Percentiles rank a stretch among this genome's conserved stretches.
Conservation (phyloP, 2,329 filamentous ascomycete genomes). For the Aspergillus fumigatiaffinis region DNA sequence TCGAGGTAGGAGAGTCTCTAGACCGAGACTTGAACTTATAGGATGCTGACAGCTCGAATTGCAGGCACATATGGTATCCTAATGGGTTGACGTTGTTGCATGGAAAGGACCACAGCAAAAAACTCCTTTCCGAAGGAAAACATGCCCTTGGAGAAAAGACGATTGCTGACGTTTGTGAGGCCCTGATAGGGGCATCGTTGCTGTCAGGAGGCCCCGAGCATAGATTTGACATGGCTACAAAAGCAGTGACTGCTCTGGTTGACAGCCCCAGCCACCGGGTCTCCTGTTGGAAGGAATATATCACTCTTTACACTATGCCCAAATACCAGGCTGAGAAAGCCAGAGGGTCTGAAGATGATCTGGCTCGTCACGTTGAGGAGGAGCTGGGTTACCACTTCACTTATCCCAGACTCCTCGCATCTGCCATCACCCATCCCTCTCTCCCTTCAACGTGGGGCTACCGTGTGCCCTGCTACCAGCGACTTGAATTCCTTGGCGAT, state of each 20-base stretch:
- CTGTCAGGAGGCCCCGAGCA: conserved; percentile 50
- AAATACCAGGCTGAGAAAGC: conserved; percentile 62
- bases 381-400: conserved; percentile 65
- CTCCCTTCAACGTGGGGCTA: conserved; percentile 66
- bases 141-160: conserved; percentile 82
- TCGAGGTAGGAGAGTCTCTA: conserved; percentile 51
- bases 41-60: conserved; percentile 8
- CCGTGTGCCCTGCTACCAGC: conserved; percentile 80
- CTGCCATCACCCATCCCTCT: conserved; percentile 84
- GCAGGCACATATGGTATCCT: conserved; percentile 79
- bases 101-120: conserved; percentile 62
- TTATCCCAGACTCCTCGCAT: conserved; percentile 71
- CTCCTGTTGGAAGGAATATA: conserved; percentile 69
- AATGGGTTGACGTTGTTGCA: conserved; percentile 67
- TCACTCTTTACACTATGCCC: conserved; percentile 63
- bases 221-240: conserved; percentile 58
- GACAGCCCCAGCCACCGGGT: conserved; percentile 66
- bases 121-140: conserved; percentile 36
- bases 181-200: conserved; percentile 80
- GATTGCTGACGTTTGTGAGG: conserved; percentile 91
- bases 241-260: conserved; percentile 59
- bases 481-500: conserved; percentile 89
- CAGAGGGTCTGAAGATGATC: conserved; percentile 64
- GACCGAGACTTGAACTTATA: neutral
- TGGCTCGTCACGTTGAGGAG: conserved; percentile 61